A percentile compares a stretch with the other conserved stretches of the same genome.
These are phyloP conservation scores for Cladosporium sp. DNA, from an alignment of 2,329 filamentous ascomycete genomes.

Conservation along the genomic window DNA sequence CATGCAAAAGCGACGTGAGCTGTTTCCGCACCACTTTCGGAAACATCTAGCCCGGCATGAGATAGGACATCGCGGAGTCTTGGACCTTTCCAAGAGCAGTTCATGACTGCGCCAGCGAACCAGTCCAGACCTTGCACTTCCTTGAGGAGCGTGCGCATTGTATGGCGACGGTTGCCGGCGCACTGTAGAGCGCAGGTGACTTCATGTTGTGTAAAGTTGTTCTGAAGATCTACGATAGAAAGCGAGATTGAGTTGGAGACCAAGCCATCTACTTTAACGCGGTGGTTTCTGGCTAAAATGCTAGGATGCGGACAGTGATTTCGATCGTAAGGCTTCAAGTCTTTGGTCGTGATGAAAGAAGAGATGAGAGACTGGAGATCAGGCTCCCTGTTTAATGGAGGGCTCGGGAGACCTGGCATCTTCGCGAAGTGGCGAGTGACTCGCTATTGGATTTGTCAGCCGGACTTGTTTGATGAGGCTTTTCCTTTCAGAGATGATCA, in stretches of 20 bases:
- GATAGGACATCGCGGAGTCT: constrained; percentile 50
- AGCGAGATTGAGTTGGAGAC: constrained; percentile 44
- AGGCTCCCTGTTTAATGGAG: constrained; percentile 47
- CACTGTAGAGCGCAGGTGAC: constrained; percentile 58
- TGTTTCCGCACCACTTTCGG: constrained; percentile 23
- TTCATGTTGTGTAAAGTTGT: constrained; percentile 49
- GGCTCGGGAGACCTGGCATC: background rate
- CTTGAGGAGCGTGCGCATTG: constrained; percentile 56
- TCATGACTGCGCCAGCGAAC: constrained; percentile 59
- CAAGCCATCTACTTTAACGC: constrained; percentile 47
- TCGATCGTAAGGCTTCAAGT: constrained; percentile 49
- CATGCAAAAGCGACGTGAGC: constrained; percentile 56
- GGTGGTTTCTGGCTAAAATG: constrained; percentile 30
- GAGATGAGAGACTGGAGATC: constrained; percentile 41
- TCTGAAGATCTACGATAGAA: constrained; percentile 43
- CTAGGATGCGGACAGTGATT: constrained; percentile 26
- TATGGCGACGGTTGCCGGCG: constrained; percentile 57
- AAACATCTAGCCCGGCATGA: constrained; percentile 40
- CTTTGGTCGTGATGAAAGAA: constrained; percentile 46
- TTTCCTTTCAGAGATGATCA: too few species aligned
- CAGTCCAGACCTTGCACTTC: constrained; percentile 59
- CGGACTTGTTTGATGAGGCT: too few species aligned
- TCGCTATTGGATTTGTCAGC: too few species aligned
- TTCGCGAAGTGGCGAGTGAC: too few species aligned
- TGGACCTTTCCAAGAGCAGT: constrained; percentile 55